Conservation (phyloP, 805 yeast species). For the Metschnikowia proteae region DNA sequence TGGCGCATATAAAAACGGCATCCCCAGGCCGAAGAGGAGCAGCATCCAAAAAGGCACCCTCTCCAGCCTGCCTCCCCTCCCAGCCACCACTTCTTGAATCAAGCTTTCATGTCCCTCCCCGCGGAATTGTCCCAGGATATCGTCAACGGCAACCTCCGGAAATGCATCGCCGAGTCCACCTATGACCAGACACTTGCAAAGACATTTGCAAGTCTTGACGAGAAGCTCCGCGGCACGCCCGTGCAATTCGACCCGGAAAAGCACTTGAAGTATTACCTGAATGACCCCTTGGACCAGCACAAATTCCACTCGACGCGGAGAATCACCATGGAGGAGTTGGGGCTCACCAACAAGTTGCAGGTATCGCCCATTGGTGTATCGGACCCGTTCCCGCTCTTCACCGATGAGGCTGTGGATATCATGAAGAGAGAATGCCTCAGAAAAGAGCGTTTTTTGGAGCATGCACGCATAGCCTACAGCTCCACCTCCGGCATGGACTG, state of each 20-base stretch:
- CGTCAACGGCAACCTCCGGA: slow-evolving; percentile 36
- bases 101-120: slow-evolving; percentile 11
- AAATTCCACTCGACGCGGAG: slow-evolving; percentile 33
- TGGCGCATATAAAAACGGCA: neutral
- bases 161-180: slow-evolving; percentile 27
- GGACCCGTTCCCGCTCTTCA: slow-evolving; percentile 59
- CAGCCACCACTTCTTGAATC: too few relatives aligned
- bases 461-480: slow-evolving; percentile 40
- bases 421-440: slow-evolving; percentile 54
- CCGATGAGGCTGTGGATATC: slow-evolving; percentile 54
- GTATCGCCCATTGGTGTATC: slow-evolving; percentile 54
- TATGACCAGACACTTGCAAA: slow-evolving; percentile 21
- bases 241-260: slow-evolving; percentile 33
- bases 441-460: slow-evolving; percentile 42
- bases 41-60: too few relatives aligned
- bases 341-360: slow-evolving; percentile 42
- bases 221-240: slow-evolving; percentile 5
- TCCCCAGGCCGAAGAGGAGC: neutral
- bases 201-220: slow-evolving; percentile 9
- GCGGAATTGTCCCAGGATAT: slow-evolving; percentile 31
- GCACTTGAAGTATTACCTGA: slow-evolving; percentile 30
- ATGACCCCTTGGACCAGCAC: slow-evolving; percentile 33
- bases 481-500: slow-evolving; percentile 52
- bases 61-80: too few relatives aligned
- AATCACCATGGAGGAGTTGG: slow-evolving; percentile 48